phyloP scores from a whole-genome alignment of 2,329 filamentous ascomycete species.

The Fusarium euwallaceae region DNA sequence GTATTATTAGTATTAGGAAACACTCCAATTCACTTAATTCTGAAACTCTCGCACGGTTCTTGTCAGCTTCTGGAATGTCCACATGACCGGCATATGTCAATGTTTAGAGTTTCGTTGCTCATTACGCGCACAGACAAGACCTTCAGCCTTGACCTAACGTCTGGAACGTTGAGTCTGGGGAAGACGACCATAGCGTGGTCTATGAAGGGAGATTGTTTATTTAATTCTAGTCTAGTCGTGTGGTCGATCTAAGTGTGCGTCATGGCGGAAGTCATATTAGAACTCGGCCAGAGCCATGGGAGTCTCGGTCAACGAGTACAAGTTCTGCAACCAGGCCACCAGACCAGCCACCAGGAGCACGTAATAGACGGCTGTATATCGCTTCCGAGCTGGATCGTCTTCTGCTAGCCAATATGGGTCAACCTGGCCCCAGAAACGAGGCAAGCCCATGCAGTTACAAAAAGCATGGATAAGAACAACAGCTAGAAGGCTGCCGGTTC shows the following conservation, averaged over 20 bases:
- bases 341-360: constrained; percentile 79
- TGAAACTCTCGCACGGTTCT: constrained; percentile 4
- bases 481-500: constrained; percentile 84
- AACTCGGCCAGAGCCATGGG: constrained; percentile 48
- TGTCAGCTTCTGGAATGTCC: background rate
- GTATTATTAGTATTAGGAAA: constrained; percentile 1
- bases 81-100: constrained; percentile 2
- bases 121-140: constrained; percentile 25
- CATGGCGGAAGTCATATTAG: constrained; percentile 31
- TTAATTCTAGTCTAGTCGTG: background rate
- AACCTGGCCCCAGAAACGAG: constrained; percentile 85
- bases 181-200: constrained; percentile 10
- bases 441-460: constrained; percentile 93
- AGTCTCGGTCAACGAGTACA: constrained; percentile 79
- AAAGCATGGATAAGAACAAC: constrained; percentile 85
- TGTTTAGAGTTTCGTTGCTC: background rate
- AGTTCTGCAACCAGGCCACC: constrained; percentile 74
- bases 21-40: constrained; percentile 9
- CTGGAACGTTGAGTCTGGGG: background rate
- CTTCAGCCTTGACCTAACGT: constrained; percentile 14
- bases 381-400: constrained; percentile 36
- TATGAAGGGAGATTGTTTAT: constrained; percentile 17
- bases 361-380: constrained; percentile 87
- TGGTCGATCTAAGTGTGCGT: background rate
- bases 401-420: constrained; percentile 62